Evolutionary conservation across 2,329 filamentous ascomycete species (phyloP).

Genomic region (Aureobasidium sp.): DNA sequence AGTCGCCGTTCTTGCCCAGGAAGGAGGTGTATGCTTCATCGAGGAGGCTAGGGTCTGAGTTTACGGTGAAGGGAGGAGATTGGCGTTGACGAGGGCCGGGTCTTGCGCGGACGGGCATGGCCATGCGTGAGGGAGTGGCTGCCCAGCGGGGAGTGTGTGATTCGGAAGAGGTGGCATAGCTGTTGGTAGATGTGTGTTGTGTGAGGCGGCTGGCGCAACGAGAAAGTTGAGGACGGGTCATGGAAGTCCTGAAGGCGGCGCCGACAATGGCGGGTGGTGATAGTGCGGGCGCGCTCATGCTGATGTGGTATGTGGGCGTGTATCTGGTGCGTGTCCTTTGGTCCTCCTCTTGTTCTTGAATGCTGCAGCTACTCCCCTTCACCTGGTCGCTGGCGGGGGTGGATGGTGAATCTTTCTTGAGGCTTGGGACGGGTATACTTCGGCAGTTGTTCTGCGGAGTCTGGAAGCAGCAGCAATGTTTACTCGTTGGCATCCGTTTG

Average conservation of each 20-base stretch:
- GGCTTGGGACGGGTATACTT: neutral
- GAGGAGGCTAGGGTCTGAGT: conserved; percentile 63
- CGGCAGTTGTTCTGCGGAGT: neutral
- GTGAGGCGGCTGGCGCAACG: conserved; percentile 13
- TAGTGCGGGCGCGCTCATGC: conserved; percentile 6
- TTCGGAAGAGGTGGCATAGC: conserved; percentile 24
- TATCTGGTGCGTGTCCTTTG: neutral
- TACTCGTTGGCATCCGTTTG: neutral
- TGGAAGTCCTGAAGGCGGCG: conserved; percentile 24
- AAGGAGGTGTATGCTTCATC: conserved; percentile 71
- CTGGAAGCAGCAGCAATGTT: neutral
- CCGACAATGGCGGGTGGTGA: conserved; percentile 14
- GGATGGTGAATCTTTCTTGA: conserved; percentile 4
- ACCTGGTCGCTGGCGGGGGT: neutral
- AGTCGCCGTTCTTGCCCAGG: conserved; percentile 63
- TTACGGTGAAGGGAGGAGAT: conserved; percentile 57
- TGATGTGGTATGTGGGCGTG: neutral
- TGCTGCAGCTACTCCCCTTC: neutral
- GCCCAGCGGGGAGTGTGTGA: conserved; percentile 39
- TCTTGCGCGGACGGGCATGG: conserved; percentile 46
- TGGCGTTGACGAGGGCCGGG: conserved; percentile 38
- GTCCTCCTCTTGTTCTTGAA: neutral
- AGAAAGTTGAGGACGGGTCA: conserved; percentile 15
- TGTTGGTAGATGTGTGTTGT: neutral
- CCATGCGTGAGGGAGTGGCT: conserved; percentile 39